Conservation (phyloP, 1,284 basidiomycete genomes). For the Trichosporon inkin region DNA sequence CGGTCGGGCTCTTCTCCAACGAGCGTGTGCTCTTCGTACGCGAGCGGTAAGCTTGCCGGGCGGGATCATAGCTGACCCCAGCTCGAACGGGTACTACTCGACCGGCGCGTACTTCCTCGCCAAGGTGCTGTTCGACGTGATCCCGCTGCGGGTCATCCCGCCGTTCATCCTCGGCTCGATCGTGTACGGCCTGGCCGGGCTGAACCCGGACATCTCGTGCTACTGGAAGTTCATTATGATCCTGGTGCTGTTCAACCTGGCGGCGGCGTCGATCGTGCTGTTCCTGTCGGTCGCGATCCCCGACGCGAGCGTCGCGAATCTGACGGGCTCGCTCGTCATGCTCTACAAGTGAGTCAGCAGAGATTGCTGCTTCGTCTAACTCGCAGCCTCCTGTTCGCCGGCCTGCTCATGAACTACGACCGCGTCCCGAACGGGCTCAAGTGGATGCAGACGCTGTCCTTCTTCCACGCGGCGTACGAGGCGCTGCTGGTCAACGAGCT, state of each 20-base stretch:
- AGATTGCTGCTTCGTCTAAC: too few relatives aligned
- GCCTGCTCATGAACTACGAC: slow-evolving; percentile 88
- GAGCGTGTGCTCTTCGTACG: slow-evolving; percentile 94
- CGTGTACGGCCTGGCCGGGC: slow-evolving; percentile 85
- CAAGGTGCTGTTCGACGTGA: slow-evolving; percentile 93
- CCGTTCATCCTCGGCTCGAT: slow-evolving; percentile 92
- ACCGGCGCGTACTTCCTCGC: slow-evolving; percentile 93
- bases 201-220: slow-evolving; percentile 77
- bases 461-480: slow-evolving; percentile 99
- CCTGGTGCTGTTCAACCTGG: slow-evolving; percentile 89
- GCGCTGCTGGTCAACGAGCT: slow-evolving; percentile 93
- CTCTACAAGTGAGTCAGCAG: slow-evolving; percentile 92
- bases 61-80: slow-evolving; percentile 39
- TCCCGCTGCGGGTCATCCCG: slow-evolving; percentile 88
- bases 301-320: slow-evolving; percentile 79
- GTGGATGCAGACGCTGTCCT: slow-evolving; percentile 86
- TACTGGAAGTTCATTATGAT: slow-evolving; percentile 99
- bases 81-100: slow-evolving; percentile 94
- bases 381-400: slow-evolving; percentile 83
- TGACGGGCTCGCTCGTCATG: slow-evolving; percentile 93
- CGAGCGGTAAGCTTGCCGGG: slow-evolving; percentile 62
- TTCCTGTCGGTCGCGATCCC: slow-evolving; percentile 82
- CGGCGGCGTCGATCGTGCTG: slow-evolving; percentile 84
- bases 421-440: slow-evolving; percentile 66
- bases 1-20: slow-evolving; percentile 84